Evolutionary conservation across 1,284 basidiomycete species (phyloP).

Genomic region (Boletus smithii): DNA sequence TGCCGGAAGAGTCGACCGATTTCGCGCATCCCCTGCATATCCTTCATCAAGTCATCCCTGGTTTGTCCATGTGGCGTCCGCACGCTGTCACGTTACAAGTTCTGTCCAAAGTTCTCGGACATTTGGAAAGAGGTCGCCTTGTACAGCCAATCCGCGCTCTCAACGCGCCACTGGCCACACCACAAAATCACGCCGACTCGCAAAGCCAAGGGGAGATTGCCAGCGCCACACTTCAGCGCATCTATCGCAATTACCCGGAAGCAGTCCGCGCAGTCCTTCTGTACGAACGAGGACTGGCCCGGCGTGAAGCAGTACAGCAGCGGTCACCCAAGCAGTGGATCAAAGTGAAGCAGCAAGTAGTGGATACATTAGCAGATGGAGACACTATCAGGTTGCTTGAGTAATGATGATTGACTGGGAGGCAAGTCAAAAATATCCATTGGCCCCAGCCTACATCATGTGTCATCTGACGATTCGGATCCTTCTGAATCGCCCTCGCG

Average conservation of each 20-base stretch:
- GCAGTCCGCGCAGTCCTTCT: conserved; percentile 43
- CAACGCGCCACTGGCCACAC: conserved; percentile 16
- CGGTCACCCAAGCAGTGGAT: conserved; percentile 21
- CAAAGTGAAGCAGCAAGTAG: conserved; percentile 16
- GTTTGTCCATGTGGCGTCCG: conserved; percentile 65
- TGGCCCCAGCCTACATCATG: conserved; percentile 19
- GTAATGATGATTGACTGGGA: conserved; percentile 24
- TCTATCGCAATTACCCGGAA: conserved; percentile 49
- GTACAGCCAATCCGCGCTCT: conserved; percentile 41
- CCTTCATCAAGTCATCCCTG: conserved; percentile 58
- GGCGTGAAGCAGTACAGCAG: conserved; percentile 21
- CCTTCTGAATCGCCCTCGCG: conserved; percentile 51
- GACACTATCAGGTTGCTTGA: conserved; percentile 22
- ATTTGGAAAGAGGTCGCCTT: conserved; percentile 49
- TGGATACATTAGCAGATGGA: conserved; percentile 30
- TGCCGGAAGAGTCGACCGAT: conserved; percentile 33
- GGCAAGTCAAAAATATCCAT: conserved; percentile 12
- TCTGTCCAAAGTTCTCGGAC: conserved; percentile 43
- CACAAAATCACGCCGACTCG: conserved; percentile 15
- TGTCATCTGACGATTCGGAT: conserved; percentile 43
- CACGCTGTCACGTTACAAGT: conserved; percentile 49
- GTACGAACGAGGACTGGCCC: conserved; percentile 36
- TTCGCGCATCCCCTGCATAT: conserved; percentile 57
- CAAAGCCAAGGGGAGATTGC: conserved; percentile 35
- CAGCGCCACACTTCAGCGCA: conserved; percentile 38